Conservation (phyloP, 352 stramenopile genomes). For the Phytophthora pinifolia region DNA sequence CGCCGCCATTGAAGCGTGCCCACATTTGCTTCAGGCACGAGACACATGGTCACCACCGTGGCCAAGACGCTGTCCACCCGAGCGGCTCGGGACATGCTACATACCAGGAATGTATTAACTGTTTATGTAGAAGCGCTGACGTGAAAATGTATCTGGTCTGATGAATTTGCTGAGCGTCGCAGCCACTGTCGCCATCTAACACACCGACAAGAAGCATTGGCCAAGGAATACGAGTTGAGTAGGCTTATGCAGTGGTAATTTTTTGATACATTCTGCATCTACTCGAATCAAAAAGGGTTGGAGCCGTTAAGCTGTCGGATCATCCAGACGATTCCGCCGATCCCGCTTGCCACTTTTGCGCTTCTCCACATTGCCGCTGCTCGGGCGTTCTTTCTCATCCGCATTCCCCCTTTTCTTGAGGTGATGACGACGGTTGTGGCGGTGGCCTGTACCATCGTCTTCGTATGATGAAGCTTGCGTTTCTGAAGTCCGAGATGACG, state of each 20-base stretch:
- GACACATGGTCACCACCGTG: too few relatives aligned
- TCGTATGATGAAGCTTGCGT: not conserved
- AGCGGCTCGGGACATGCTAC: too few relatives aligned
- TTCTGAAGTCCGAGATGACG: conserved; percentile 11
- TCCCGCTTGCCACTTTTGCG: conserved; percentile 8
- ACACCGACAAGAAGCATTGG: conserved; percentile 1
- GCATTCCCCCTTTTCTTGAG: conserved; percentile 15
- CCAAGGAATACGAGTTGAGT: conserved; percentile 10
- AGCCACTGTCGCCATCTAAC: conserved; percentile 1
- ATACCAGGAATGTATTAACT: not conserved
- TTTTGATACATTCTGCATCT: too few relatives aligned
- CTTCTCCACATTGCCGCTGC: conserved; percentile 28
- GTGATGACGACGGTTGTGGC: conserved; percentile 7
- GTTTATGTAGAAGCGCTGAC: too few relatives aligned
- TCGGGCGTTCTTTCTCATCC: conserved; percentile 11
- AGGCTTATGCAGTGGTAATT: not conserved
- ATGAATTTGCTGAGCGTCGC: not conserved
- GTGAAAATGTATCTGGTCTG: not conserved
- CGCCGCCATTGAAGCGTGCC: too few relatives aligned
- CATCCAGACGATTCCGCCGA: conserved; percentile 15
- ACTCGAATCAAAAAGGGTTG: not conserved
- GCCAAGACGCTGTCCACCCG: too few relatives aligned
- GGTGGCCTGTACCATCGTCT: conserved; percentile 5
- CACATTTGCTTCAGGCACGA: too few relatives aligned
- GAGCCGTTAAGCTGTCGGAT: conserved; percentile 12